phyloP scores from a whole-genome alignment of 2,329 filamentous ascomycete genomes.

The Penicillium sp. region DNA sequence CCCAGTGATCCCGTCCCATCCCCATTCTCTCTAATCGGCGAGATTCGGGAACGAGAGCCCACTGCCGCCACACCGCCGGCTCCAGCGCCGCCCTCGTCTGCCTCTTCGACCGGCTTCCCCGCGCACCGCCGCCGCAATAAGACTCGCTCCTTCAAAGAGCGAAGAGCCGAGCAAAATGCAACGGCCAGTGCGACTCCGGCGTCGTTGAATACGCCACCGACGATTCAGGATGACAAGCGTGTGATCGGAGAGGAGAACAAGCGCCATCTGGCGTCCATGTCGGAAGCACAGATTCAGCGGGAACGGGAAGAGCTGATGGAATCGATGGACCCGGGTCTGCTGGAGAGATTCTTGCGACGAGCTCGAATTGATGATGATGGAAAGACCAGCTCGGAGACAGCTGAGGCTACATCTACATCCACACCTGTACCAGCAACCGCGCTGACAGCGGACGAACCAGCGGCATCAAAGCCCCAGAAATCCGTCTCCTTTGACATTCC shows the following conservation, averaged over 20 bases:
- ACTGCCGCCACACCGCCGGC: conserved; percentile 48
- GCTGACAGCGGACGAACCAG: conserved; percentile 7
- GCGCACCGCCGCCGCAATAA: conserved; percentile 78
- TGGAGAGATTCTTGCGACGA: conserved; percentile 77
- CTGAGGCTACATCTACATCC: background rate
- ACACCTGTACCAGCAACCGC: conserved; percentile 16
- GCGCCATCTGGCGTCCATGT: conserved; percentile 77
- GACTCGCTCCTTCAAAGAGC: conserved; percentile 80
- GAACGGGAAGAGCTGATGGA: conserved; percentile 81
- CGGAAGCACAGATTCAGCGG: conserved; percentile 76
- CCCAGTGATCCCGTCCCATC: conserved; percentile 26
- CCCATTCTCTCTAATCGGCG: conserved; percentile 63
- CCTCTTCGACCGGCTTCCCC: conserved; percentile 78
- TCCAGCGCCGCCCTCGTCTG: conserved; percentile 59
- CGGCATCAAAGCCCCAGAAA: conserved; percentile 34
- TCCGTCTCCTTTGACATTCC: conserved; percentile 39
- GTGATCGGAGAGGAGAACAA: conserved; percentile 85
- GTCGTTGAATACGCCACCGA: conserved; percentile 13
- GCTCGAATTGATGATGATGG: conserved; percentile 74
- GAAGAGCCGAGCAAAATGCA: conserved; percentile 50
- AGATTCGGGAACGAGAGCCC: conserved; percentile 78
- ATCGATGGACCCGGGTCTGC: conserved; percentile 74
- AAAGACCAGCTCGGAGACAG: conserved; percentile 2
- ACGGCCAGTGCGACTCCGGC: background rate
- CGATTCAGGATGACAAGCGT: conserved; percentile 62